phyloP scores from a whole-genome alignment of 1,139 yeast genomes.

The Saccharomyces pastorianus region DNA sequence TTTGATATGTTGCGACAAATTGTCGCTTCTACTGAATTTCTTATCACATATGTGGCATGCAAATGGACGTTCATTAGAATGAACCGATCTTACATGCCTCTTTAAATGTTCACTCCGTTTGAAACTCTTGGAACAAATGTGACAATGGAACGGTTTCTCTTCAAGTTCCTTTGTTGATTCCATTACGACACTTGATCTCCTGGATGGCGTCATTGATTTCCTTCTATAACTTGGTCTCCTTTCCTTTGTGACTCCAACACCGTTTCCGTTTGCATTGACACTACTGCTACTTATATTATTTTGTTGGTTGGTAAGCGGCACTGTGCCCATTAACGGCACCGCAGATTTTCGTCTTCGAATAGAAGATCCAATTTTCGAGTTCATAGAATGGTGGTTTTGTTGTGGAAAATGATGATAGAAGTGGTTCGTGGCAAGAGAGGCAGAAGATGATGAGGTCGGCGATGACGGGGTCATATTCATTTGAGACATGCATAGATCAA shows the following conservation, averaged over 20 bases:
- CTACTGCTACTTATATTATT: neutral
- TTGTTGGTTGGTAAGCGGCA: neutral
- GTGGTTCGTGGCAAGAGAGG: neutral
- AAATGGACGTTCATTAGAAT: too few relatives aligned
- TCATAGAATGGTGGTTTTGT: neutral
- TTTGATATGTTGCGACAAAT: conserved; percentile 68
- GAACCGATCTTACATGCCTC: too few relatives aligned
- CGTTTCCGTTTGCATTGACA: neutral
- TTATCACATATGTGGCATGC: too few relatives aligned
- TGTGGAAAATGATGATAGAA: neutral
- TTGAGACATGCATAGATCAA: conserved; percentile 54
- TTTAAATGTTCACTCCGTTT: conserved; percentile 55
- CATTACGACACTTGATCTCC: neutral
- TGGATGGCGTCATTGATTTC: neutral
- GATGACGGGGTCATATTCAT: conserved; percentile 37
- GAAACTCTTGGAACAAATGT: conserved; percentile 38
- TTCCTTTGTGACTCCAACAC: too few relatives aligned
- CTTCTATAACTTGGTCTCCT: conserved; percentile 27
- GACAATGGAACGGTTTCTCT: conserved; percentile 35
- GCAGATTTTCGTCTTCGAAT: neutral
- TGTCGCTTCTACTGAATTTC: conserved; percentile 42
- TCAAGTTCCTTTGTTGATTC: conserved; percentile 16
- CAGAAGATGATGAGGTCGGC: neutral
- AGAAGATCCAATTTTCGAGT: neutral
- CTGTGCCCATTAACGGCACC: neutral